Conservation (phyloP, 139 green algal genomes). For the Gonium pectorale region DNA sequence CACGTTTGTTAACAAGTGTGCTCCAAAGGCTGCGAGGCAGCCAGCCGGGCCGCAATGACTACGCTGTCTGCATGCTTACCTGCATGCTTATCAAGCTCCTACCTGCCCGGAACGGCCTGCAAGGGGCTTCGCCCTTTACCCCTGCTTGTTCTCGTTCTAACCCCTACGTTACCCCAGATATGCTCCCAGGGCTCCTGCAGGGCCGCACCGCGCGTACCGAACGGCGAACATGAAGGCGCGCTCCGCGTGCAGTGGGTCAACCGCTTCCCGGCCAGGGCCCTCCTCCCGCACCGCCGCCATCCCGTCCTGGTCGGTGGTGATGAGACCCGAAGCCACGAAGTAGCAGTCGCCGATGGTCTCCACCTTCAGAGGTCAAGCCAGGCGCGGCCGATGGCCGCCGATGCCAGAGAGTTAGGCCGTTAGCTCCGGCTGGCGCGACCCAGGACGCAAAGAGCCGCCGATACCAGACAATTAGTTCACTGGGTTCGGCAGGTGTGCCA, state of each 20-base stretch:
- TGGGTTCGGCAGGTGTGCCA: too few relatives aligned
- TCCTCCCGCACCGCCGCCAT: slow-evolving; percentile 14
- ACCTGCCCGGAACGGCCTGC: too few relatives aligned
- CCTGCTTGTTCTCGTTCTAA: too few relatives aligned
- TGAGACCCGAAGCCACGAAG: slow-evolving; percentile 24
- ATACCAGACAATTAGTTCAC: too few relatives aligned
- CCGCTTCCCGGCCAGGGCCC: not conserved
- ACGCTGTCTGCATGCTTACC: not conserved
- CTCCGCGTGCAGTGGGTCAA: slow-evolving; percentile 45
- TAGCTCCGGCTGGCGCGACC: not conserved
- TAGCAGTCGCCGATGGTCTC: slow-evolving; percentile 50
- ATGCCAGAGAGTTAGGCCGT: not conserved
- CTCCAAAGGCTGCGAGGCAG: not conserved
- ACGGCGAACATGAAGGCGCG: slow-evolving; percentile 31
- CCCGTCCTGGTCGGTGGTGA: slow-evolving; percentile 11
- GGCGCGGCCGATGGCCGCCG: not conserved
- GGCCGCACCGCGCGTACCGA: not conserved
- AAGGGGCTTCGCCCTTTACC: too few relatives aligned
- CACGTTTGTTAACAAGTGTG: too few relatives aligned
- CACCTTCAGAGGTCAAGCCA: not conserved
- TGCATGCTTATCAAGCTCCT: not conserved
- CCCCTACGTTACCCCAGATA: not conserved
- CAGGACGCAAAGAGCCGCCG: not conserved
- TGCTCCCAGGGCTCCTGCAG: too few relatives aligned
- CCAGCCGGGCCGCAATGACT: not conserved